phyloP scores from a whole-genome alignment of 2,329 filamentous ascomycete genomes.

The Aureobasidium sp. region DNA sequence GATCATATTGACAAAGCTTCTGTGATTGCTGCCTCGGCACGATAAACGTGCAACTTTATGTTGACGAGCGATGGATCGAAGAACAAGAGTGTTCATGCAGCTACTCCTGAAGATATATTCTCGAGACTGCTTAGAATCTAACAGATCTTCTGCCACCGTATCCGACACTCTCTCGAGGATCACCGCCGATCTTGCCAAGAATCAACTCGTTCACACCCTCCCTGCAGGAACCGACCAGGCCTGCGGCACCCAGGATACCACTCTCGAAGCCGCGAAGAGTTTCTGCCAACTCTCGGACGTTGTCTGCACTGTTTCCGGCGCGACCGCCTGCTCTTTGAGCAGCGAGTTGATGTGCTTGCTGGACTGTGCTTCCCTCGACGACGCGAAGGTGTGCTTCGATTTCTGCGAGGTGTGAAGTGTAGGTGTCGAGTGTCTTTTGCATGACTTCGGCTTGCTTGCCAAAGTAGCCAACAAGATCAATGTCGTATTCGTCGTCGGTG shows the following conservation, averaged over 20 bases:
- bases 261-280: slow-evolving; percentile 41
- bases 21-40: neutral
- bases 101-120: neutral
- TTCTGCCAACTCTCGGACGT: slow-evolving; percentile 37
- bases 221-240: slow-evolving; percentile 38
- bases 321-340: slow-evolving; percentile 20
- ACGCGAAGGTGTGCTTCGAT: slow-evolving; percentile 43
- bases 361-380: slow-evolving; percentile 37
- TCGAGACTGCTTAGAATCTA: slow-evolving; percentile 1
- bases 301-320: slow-evolving; percentile 28
- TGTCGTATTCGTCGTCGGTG: slow-evolving; percentile 30
- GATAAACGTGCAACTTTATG: neutral
- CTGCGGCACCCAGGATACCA: slow-evolving; percentile 41
- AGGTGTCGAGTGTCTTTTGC: slow-evolving; percentile 31
- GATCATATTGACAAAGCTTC: neutral
- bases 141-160: slow-evolving; percentile 9
- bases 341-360: slow-evolving; percentile 36
- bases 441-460: slow-evolving; percentile 33
- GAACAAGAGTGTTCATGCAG: neutral
- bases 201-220: slow-evolving; percentile 40
- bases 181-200: slow-evolving; percentile 19
- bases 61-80: neutral
- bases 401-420: slow-evolving; percentile 37
- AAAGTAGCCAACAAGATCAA: slow-evolving; percentile 42
- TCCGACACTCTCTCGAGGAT: neutral